Conservation (phyloP, 2,329 filamentous ascomycete species). For the Calycina marina region DNA sequence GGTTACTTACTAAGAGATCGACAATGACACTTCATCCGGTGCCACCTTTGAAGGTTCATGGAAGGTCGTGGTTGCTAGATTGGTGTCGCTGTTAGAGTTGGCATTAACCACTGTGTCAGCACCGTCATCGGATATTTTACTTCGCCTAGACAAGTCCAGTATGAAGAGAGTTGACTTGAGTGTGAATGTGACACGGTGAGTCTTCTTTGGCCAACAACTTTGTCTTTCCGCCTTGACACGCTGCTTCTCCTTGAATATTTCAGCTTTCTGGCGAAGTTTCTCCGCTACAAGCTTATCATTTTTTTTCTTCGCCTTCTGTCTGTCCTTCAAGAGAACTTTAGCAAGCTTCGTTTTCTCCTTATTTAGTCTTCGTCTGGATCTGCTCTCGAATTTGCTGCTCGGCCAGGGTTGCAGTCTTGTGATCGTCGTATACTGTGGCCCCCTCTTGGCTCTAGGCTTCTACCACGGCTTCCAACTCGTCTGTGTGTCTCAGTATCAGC, state of each 20-base stretch:
- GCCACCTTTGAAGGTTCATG: conserved; percentile 11
- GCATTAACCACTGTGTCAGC: conserved; percentile 3
- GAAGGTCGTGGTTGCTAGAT: conserved; percentile 14
- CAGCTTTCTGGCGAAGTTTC: conserved; percentile 23
- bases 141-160: conserved; percentile 32
- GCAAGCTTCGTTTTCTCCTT: conserved; percentile 22
- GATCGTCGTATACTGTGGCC: conserved; percentile 26
- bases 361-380: conserved; percentile 21
- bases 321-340: conserved; percentile 14
- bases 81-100: too few species aligned
- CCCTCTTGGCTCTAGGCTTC: conserved; percentile 17
- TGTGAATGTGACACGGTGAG: conserved; percentile 35
- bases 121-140: conserved; percentile 25
- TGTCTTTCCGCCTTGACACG: conserved; percentile 30
- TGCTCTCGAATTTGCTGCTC: conserved; percentile 23
- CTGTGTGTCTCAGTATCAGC: too few species aligned
- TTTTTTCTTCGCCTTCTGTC: conserved; percentile 25
- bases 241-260: conserved; percentile 28
- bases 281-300: conserved; percentile 25
- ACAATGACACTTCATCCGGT: conserved; percentile 16
- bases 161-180: conserved; percentile 32
- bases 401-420: conserved; percentile 22
- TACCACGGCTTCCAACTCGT: conserved; percentile 14
- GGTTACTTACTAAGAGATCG: too few species aligned
- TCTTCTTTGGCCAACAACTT: conserved; percentile 34